Conservation (phyloP, 768 basidiomycete species). For the Auricularia auricula-judae region DNA sequence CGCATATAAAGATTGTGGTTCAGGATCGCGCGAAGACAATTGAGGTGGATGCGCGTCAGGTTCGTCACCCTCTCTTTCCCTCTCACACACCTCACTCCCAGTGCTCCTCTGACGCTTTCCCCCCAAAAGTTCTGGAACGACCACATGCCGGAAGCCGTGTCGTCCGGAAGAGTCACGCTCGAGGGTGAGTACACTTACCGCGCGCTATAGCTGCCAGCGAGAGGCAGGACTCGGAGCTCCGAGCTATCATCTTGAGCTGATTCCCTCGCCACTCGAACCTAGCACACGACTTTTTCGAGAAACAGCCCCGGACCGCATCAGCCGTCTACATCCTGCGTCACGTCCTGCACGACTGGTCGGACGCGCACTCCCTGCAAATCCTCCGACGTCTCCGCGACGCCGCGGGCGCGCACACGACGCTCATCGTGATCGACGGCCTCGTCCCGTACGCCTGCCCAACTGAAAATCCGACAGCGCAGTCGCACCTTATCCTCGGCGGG, state of each 20-base stretch:
- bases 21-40: constrained; percentile 14
- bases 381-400: constrained; percentile 33
- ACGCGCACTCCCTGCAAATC: constrained; percentile 37
- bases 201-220: background rate
- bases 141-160: constrained; percentile 3
- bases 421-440: constrained; percentile 63
- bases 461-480: constrained; percentile 6
- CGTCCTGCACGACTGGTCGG: constrained; percentile 72
- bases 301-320: constrained; percentile 29
- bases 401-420: constrained; percentile 34
- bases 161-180: constrained; percentile 4
- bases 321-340: constrained; percentile 61
- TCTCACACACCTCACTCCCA: background rate
- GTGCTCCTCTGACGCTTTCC: background rate
- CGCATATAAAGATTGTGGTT: constrained; percentile 8
- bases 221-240: no score
- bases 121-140: constrained; percentile 3
- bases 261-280: background rate
- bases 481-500: constrained; percentile 13
- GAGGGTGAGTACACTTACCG: constrained; percentile 1
- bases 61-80: background rate
- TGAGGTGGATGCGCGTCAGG: constrained; percentile 2
- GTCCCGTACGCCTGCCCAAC: constrained; percentile 60
- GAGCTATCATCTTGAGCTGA: no score
- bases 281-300: constrained; percentile 70